Evolutionary conservation across 1,139 yeast genomes (phyloP).

Genomic region (Diutina pseudorugosa): DNA sequence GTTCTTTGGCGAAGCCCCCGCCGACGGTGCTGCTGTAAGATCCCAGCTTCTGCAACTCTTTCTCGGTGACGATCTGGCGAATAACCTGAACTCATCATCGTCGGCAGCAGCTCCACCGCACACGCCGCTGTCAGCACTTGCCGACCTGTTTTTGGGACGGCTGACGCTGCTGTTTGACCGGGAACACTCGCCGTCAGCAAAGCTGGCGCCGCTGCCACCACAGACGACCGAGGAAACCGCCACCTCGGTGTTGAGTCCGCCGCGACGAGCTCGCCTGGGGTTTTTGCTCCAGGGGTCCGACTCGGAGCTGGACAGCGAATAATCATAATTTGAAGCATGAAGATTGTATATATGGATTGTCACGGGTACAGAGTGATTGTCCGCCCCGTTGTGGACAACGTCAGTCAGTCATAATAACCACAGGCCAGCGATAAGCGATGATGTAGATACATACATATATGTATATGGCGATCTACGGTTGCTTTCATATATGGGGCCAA

Average conservation of each 20-base stretch:
- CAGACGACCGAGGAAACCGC: neutral
- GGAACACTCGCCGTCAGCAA: neutral
- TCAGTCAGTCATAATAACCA: neutral
- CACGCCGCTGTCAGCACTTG: neutral
- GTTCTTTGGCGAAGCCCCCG: constrained; percentile 6
- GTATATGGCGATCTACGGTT: neutral
- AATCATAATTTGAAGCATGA: neutral
- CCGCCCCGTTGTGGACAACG: neutral
- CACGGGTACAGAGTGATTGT: neutral
- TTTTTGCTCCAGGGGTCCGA: constrained; percentile 1
- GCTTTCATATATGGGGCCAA: neutral
- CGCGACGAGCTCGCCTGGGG: neutral
- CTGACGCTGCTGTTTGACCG: neutral
- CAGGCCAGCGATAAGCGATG: neutral
- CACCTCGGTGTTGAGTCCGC: neutral
- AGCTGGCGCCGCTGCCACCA: constrained; percentile 1
- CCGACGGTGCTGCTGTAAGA: constrained; percentile 6
- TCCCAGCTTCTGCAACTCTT: neutral
- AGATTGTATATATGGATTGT: neutral
- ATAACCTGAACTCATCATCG: neutral
- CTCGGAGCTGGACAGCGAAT: neutral
- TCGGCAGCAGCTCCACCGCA: neutral
- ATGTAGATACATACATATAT: no score
- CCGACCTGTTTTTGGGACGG: constrained; percentile 1
- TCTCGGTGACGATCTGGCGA: neutral